Conservation (phyloP, 2,329 filamentous ascomycete genomes). For the Talaromyces sp. region DNA sequence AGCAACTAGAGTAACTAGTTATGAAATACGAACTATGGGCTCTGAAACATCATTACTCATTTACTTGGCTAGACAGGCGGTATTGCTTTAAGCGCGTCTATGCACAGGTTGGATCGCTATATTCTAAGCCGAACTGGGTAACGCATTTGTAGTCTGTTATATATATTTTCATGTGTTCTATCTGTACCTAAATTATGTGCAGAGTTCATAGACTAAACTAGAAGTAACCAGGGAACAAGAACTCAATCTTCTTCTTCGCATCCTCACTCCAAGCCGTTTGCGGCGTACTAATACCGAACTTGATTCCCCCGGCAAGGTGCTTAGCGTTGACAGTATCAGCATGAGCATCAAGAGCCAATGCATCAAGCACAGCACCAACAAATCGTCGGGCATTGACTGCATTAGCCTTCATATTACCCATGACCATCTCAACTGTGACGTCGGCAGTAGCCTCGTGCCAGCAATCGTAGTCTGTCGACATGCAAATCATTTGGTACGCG, state of each 20-base stretch:
- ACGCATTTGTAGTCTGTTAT: no score
- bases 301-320: constrained; percentile 71
- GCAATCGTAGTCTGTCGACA: constrained; percentile 99
- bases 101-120: no score
- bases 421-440: constrained; percentile 94
- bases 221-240: constrained; percentile 80
- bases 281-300: constrained; percentile 81
- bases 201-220: background rate
- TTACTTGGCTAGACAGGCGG: no score
- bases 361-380: constrained; percentile 80
- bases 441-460: constrained; percentile 75
- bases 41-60: no score
- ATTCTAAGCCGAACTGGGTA: no score
- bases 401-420: constrained; percentile 94
- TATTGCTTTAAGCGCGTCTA: no score
- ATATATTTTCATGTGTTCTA: no score
- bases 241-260: constrained; percentile 73
- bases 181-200: no score
- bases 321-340: constrained; percentile 69
- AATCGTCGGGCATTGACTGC: constrained; percentile 79
- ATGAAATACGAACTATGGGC: no score
- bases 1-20: no score
- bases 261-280: constrained; percentile 66
- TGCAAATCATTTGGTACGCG: constrained; percentile 96
- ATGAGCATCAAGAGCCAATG: constrained; percentile 73